Evolutionary conservation across 73 alveolate species (phyloP).

Genomic region (Durusdinium trenchii): DNA sequence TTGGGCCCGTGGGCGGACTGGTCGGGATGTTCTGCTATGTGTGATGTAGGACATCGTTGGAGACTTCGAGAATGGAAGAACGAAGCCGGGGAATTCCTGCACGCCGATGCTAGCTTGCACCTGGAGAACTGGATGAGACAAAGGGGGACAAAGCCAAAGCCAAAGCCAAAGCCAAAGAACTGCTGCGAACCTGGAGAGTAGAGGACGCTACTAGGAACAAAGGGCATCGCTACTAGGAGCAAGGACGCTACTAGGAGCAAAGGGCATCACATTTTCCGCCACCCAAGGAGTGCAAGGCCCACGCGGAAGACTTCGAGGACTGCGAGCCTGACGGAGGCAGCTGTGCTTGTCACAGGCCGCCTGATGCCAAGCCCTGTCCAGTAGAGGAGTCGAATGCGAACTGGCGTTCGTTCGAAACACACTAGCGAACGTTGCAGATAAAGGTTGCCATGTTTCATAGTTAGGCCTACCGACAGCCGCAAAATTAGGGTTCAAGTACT

Average conservation of each 20-base stretch:
- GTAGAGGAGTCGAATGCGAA: too few species aligned
- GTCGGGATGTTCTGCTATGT: slow-evolving; percentile 62
- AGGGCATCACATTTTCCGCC: neutral
- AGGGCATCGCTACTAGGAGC: too few species aligned
- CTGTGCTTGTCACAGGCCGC: slow-evolving; percentile 35
- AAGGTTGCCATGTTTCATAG: too few species aligned
- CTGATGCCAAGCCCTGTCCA: neutral
- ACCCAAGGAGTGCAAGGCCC: neutral
- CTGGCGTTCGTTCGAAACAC: too few species aligned
- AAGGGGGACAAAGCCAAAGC: neutral
- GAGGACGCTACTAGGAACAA: too few species aligned
- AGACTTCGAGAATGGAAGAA: neutral
- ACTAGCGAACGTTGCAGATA: too few species aligned
- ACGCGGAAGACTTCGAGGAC: slow-evolving; percentile 23
- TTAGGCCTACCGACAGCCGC: too few species aligned
- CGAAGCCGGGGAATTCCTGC: neutral
- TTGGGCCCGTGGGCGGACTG: slow-evolving; percentile 33
- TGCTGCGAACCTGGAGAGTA: neutral
- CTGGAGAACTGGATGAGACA: neutral
- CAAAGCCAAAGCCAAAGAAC: neutral
- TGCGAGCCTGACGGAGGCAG: slow-evolving; percentile 83
- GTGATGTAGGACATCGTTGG: slow-evolving; percentile 76
- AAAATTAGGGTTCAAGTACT: too few species aligned
- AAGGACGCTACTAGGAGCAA: too few species aligned
- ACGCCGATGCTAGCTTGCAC: too few species aligned